phyloP scores from a whole-genome alignment of 148 eudicot genomes.

The Oxyria digyna region DNA sequence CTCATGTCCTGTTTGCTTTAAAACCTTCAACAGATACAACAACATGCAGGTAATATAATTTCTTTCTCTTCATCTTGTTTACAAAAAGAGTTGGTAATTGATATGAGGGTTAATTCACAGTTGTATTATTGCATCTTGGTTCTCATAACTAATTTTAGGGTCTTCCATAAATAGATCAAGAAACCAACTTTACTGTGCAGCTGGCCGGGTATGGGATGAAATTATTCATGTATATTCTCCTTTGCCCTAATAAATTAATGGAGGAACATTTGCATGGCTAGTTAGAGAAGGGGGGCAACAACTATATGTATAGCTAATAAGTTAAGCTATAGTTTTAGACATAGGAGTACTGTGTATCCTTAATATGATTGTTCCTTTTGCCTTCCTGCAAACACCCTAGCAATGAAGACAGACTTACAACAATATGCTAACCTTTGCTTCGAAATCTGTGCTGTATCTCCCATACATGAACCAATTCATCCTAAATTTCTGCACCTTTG shows the following conservation, averaged over 20 bases:
- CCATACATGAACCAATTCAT: background rate
- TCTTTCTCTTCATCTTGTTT: background rate
- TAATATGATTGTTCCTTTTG: slow-evolving; percentile 43
- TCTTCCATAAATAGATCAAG: background rate
- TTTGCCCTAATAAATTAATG: slow-evolving; percentile 11
- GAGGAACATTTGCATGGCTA: slow-evolving; percentile 32
- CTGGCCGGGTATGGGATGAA: background rate
- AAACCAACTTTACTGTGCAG: background rate
- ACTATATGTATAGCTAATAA: background rate
- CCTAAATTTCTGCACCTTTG: slow-evolving; percentile 8
- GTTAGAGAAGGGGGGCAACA: background rate
- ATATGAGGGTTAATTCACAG: background rate
- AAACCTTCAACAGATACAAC: slow-evolving; percentile 93
- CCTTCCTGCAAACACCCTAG: slow-evolving; percentile 14
- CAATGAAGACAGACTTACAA: slow-evolving; percentile 8
- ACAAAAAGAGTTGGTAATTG: background rate
- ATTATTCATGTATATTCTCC: background rate
- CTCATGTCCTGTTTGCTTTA: slow-evolving; percentile 87
- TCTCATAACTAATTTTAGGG: background rate
- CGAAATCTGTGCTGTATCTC: slow-evolving; percentile 38
- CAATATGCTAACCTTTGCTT: slow-evolving; percentile 12
- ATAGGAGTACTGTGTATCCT: slow-evolving; percentile 4
- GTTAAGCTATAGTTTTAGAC: slow-evolving; percentile 4
- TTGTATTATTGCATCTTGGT: background rate
- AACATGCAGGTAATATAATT: slow-evolving; percentile 69